Evolutionary conservation across 805 yeast genomes (phyloP), one percentile per base, ranked within the genome.

Genomic region (Candida ipomoeae): DNA sequence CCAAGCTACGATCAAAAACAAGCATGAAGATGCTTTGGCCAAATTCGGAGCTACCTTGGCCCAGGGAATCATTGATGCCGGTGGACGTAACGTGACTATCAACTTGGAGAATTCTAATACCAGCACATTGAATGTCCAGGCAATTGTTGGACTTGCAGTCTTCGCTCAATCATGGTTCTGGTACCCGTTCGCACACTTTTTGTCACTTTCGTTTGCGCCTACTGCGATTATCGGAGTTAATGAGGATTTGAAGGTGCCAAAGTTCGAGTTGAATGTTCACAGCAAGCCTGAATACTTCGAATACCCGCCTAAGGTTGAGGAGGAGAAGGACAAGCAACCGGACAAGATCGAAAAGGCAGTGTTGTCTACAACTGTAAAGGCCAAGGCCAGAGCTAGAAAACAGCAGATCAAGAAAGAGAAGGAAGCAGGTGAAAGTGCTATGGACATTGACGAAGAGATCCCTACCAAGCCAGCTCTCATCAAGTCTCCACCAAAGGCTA

Each of bases 1-100:
- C 56, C 85, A 90, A 44, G 82, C 80, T 51, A 85, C 88, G n/a
- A 80, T 92, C 50, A 74, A 84, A 23, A 87, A 85, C 62, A 94
- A 92, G 69, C 95, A 89, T 61, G 97, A 92, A 69, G 99, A 92
- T 70, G 96, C 96, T 3, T 80, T 94, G 69, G 97, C 98, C 37
- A 91, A 90, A 72, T 94, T 92, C 70, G 99, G 99, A 65, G 97
- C 98, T 31, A 89, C 97, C 15, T 73, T 94, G 45, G 92, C 96
- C 13, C 97, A 92, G 73, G 99, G 99, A 68, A 92, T 94, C 56
- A 84, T 94, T 66, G 97, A 94, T 72, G 99, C 98, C 10, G 97
- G 99, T 70, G 99, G 99, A 11, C 83, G 98, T 65, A 94, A 94
- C 62, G 96, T 87, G n/a, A 90, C 98, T 0, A 90, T 94, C 56